A percentile compares a stretch with the other conserved stretches of the same genome.
phyloP scores from a whole-genome alignment of 2,329 filamentous ascomycete species.

The Fusarium nurragi region DNA sequence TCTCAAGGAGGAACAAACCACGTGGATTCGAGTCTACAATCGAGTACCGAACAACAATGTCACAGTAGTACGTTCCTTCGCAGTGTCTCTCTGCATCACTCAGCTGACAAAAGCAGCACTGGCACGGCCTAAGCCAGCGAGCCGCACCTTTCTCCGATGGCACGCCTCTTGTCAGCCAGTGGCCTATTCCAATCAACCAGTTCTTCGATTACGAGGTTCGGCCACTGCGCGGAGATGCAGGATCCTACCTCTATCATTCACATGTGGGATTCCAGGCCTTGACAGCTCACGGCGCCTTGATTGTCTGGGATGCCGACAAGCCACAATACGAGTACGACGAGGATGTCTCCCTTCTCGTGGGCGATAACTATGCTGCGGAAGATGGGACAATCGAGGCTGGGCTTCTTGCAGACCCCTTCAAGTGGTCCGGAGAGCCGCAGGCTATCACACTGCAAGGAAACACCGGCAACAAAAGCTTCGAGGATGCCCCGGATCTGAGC shows the following conservation, averaged over 20 bases:
- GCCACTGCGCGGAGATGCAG: slow-evolving; percentile 61
- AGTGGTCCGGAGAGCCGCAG: slow-evolving; percentile 67
- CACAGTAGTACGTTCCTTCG: slow-evolving; percentile 18
- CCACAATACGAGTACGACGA: slow-evolving; percentile 70
- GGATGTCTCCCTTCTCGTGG: slow-evolving; percentile 61
- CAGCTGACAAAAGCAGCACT: slow-evolving; percentile 60
- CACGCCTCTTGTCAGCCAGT: slow-evolving; percentile 67
- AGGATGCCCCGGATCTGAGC: slow-evolving; percentile 12
- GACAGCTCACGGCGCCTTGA: slow-evolving; percentile 65
- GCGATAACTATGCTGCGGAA: slow-evolving; percentile 66
- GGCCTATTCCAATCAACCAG: slow-evolving; percentile 68
- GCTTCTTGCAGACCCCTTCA: slow-evolving; percentile 59
- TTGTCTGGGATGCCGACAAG: slow-evolving; percentile 56
- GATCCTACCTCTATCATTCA: slow-evolving; percentile 75
- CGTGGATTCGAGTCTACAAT: slow-evolving; percentile 33
- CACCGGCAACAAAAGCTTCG: slow-evolving; percentile 24
- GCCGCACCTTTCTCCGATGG: slow-evolving; percentile 72
- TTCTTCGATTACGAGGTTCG: slow-evolving; percentile 75
- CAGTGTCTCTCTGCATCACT: accelerated
- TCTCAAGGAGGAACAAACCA: slow-evolving; percentile 22
- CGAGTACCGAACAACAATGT: slow-evolving; percentile 10
- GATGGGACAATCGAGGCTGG: slow-evolving; percentile 62
- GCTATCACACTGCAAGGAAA: slow-evolving; percentile 39
- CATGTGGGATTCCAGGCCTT: slow-evolving; percentile 71
- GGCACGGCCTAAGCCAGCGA: slow-evolving; percentile 71